Evolutionary conservation across 768 basidiomycete species (phyloP), one percentile per base, ranked within the genome.

Genomic region (Phlebiopsis flavidoalba): DNA sequence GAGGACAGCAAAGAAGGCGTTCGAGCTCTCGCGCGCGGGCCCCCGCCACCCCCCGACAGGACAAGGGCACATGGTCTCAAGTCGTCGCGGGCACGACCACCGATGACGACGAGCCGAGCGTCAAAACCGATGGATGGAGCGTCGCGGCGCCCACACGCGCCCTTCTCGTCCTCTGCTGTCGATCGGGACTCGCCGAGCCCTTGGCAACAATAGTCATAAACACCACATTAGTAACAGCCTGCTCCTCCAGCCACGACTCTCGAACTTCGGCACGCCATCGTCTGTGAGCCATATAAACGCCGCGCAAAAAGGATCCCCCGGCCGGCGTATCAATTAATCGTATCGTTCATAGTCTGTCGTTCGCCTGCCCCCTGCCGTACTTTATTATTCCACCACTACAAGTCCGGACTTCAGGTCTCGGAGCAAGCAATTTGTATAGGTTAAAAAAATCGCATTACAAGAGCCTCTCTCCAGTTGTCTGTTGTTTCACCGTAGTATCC

Each of bases 1-100:
- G 77, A 81, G 53, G 79, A 89, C 33, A 80, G 89, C 6, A 77
- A n/a, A 80, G 24, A 77, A 80, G 57, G 95, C 94, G 36, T 98
- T 98, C 72, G 88, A 94, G 71, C 80, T 93, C 62, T 98, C 47
- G 77, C 82, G 59, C 76, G 81, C 51, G 95, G 95, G n/a, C n/a
- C n/a, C n/a, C n/a, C n/a, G n/a, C n/a, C n/a, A n/a, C n/a, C n/a
- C 4, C 79, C 80, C 64, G 95, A 95, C 70, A n/a, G n/a, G 88
- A 89, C 54, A 70, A 83, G 3, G 94, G 93, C 81, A 83, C 33
- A 79, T 95, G 77, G 91, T 97, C 37, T 98, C 71, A 98, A 98
- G 83, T 96, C 60, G 87, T 97, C 83, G 83, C 59, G 85, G 77
- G 17, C 67, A 77, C 40, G 37, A 55, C n/a, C n/a, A 33, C n/a